Percentiles rank a stretch among this genome's conserved stretches.
Evolutionary conservation across 148 eudicot genomes (phyloP).

Genomic region (Rhododendron ferrugineum): DNA sequence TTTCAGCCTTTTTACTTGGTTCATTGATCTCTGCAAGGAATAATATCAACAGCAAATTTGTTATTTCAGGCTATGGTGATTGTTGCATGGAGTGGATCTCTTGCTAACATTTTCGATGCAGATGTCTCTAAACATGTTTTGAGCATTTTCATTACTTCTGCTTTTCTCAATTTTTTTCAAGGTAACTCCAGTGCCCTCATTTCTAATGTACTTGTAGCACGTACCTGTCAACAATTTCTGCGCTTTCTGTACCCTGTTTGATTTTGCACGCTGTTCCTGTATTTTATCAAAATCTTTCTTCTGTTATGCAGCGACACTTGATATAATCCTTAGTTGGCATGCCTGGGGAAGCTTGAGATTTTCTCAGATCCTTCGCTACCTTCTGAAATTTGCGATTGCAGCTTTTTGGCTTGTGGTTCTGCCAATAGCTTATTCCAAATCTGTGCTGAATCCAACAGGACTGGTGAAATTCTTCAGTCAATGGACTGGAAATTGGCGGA

Average conservation of each 20-base stretch:
- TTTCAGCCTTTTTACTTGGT: background rate
- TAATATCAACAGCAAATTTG: constrained; percentile 4
- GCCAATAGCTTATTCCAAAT: constrained; percentile 73
- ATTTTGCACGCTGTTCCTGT: background rate
- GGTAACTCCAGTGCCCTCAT: constrained; percentile 35
- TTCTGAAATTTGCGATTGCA: constrained; percentile 72
- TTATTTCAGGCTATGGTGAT: constrained; percentile 79
- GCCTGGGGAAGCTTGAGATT: constrained; percentile 94
- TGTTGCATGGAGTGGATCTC: constrained; percentile 80
- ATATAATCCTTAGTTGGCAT: constrained; percentile 77
- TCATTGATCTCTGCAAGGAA: constrained; percentile 3
- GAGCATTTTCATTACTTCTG: constrained; percentile 92
- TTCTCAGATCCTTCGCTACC: constrained; percentile 78
- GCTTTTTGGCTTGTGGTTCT: constrained; percentile 83
- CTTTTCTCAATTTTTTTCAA: constrained; percentile 80
- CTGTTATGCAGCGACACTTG: constrained; percentile 65
- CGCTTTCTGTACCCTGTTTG: background rate
- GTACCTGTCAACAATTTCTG: background rate
- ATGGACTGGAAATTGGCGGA: constrained; percentile 56
- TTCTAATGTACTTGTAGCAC: background rate
- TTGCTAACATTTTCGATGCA: constrained; percentile 51
- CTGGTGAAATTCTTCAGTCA: constrained; percentile 57
- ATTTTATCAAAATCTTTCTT: background rate
- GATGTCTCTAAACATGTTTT: constrained; percentile 59
- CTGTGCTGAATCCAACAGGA: constrained; percentile 57